Evolutionary conservation across 495 filamentous ascomycete genomes (phyloP).

Genomic region (Neurospora tetraspora): DNA sequence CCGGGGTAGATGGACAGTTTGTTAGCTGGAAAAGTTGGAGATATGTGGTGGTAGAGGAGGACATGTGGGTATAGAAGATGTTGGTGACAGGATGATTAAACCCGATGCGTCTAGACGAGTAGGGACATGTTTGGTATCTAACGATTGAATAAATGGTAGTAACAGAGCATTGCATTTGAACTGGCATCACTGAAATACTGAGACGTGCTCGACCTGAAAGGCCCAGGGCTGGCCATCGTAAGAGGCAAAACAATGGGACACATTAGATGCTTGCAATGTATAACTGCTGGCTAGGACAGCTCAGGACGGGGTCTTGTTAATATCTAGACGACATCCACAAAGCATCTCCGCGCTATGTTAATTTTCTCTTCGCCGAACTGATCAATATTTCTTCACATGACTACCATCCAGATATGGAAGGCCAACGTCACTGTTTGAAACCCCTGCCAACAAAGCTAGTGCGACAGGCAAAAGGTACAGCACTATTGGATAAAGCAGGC

Average conservation of each 20-base stretch:
- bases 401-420: background rate
- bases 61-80: background rate
- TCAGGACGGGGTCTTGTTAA: background rate
- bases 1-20: background rate
- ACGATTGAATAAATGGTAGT: background rate
- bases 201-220: background rate
- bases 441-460: background rate
- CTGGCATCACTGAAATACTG: background rate
- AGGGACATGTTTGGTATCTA: background rate
- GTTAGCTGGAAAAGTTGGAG: background rate
- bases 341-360: background rate
- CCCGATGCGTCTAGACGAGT: background rate
- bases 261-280: background rate
- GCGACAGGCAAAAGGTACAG: background rate
- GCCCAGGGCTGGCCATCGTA: background rate
- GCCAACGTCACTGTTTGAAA: background rate
- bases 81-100: background rate
- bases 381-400: background rate
- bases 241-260: background rate
- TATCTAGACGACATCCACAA: background rate
- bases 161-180: background rate
- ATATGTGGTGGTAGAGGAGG: background rate
- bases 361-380: background rate
- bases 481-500: background rate
- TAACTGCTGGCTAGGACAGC: background rate